A percentile compares a stretch with the other conserved stretches of the same genome.
Evolutionary conservation across 192 early-diverging fungal species (phyloP).

Genomic region (Thoreauomyces humboldtii): DNA sequence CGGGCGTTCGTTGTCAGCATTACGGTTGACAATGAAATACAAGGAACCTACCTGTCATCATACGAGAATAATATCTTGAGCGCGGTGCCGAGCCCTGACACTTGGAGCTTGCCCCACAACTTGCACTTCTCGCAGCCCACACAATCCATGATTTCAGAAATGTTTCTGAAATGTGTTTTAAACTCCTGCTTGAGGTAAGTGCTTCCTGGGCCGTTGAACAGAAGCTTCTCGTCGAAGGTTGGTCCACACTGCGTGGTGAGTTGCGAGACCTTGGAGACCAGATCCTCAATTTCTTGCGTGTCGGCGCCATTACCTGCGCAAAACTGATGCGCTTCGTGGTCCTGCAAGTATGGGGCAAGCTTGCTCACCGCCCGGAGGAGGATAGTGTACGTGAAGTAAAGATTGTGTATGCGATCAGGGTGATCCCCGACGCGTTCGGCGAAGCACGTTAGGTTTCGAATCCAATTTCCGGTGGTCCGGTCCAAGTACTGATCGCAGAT

Average conservation of each 20-base stretch:
- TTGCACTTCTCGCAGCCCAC: slow-evolving; percentile 98
- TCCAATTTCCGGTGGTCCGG: slow-evolving; percentile 82
- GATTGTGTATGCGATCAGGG: slow-evolving; percentile 91
- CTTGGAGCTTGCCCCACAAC: slow-evolving; percentile 98
- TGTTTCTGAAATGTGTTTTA: slow-evolving; percentile 90
- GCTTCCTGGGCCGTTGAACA: slow-evolving; percentile 67
- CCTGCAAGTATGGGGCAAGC: slow-evolving; percentile 67
- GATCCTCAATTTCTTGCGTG: slow-evolving; percentile 25
- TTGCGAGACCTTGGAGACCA: slow-evolving; percentile 60
- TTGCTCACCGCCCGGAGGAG: slow-evolving; percentile 84
- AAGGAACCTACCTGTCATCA: slow-evolving; percentile 61
- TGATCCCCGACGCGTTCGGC: slow-evolving; percentile 79
- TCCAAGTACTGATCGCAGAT: slow-evolving; percentile 95
- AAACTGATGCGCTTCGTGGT: slow-evolving; percentile 60
- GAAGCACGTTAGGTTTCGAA: slow-evolving; percentile 89
- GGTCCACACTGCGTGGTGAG: slow-evolving; percentile 62
- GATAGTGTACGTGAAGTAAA: slow-evolving; percentile 92
- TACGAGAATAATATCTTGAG: slow-evolving; percentile 94
- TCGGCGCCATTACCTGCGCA: slow-evolving; percentile 55
- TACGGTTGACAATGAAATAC: background rate
- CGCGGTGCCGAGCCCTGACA: slow-evolving; percentile 87
- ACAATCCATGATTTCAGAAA: slow-evolving; percentile 98
- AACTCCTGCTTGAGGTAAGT: slow-evolving; percentile 74
- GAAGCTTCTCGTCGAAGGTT: slow-evolving; percentile 85
- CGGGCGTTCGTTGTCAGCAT: background rate